Percentiles rank a stretch among this genome's conserved stretches.
Conservation (phyloP, 2,329 filamentous ascomycete genomes). For the Alternaria arbusti region DNA sequence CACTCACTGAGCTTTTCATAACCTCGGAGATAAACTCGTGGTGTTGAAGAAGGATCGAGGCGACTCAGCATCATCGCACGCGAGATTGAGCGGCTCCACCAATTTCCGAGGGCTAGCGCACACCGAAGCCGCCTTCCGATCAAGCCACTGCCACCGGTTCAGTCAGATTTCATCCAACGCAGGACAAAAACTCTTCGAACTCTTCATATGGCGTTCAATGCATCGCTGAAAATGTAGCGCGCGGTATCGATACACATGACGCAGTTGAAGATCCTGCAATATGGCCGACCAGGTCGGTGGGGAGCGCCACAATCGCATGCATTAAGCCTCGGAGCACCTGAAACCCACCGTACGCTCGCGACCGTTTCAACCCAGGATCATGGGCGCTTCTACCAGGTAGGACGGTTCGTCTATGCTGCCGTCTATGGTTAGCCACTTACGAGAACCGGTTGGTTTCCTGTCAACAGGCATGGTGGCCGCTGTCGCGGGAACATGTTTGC, state of each 20-base stretch:
- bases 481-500: slow-evolving; percentile 24
- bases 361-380: slow-evolving; percentile 44
- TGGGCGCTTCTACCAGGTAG: slow-evolving; percentile 36
- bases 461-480: slow-evolving; percentile 31
- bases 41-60: neutral
- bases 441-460: slow-evolving; percentile 13
- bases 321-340: slow-evolving; percentile 35
- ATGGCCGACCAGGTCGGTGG: slow-evolving; percentile 18
- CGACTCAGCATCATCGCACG: neutral
- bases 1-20: neutral
- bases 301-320: slow-evolving; percentile 23
- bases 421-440: slow-evolving; percentile 18
- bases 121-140: neutral
- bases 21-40: neutral
- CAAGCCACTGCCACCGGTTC: neutral
- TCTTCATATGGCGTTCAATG: neutral
- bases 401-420: slow-evolving; percentile 30
- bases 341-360: slow-evolving; percentile 37
- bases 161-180: neutral
- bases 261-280: slow-evolving; percentile 20
- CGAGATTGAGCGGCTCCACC: neutral
- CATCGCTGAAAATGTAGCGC: neutral
- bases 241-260: neutral
- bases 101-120: neutral
- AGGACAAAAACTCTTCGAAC: too few relatives aligned